Base-by-base conservation (phyloP, 2,329 filamentous ascomycete species). In the Cercospora zeae-maydis region DNA sequence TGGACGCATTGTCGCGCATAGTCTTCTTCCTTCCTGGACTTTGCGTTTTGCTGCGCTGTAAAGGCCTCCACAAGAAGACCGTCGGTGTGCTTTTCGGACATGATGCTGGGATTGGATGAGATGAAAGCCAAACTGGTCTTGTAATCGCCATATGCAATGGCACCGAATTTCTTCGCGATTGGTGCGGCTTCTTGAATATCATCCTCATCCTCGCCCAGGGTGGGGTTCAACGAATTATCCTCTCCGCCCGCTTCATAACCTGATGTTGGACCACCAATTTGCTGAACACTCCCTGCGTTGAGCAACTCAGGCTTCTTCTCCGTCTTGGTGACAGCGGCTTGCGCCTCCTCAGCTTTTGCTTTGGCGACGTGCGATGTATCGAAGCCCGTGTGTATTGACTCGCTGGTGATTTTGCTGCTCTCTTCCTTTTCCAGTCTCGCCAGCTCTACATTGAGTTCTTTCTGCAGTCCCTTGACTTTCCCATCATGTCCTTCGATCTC, bases 41-140 rank as follows among this genome's bases (percentile, higher is more conserved):
- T 86, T 61, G 86, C 85, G 67, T 91, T 88, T 63, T 96, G 84
- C 67, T 93, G 90, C 0, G 88, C 87, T 75, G 96, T 93, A 78
- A 99, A 98, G 0, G 93, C 95, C 77, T 96, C 86, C 56, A 96
- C 88, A 13, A 99, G 83, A 9, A 99, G 82, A 14, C 92, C 93
- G 74, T 99, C 93, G 1, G 92, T 95, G 76, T 98, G 92, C 67
- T 85, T 87, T 78, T 98, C 93, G 0, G 85, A 83, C 34, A 98
- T 80, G 58, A 99, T 88, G 65, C 88, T 79, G 0, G 91, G 91
- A 76, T 99, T 85, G 58, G 85, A 77, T n/a, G 84, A 84, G 61
- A 99, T 87, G 78, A 93, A 98, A 63, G 88, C 81, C 33, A 93
- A 82, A 69, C 86, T 89, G 16, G 86, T 78, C 52, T 83, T 81